Percentiles rank a stretch among this genome's conserved stretches.
phyloP scores from a whole-genome alignment of 305 asterid species.

The Euphrasia arctica region DNA sequence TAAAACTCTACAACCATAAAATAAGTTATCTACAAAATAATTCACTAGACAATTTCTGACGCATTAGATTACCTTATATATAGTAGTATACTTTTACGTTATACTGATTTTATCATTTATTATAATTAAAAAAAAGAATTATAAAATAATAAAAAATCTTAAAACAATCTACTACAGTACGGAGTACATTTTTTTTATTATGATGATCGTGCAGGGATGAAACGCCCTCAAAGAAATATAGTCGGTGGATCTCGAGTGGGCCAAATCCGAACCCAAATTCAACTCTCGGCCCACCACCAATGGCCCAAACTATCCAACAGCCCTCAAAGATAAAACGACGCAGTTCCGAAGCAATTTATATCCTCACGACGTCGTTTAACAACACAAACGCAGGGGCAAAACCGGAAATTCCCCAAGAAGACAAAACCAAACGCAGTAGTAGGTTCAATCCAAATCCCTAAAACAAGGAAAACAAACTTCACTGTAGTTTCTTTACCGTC shows the following conservation, averaged over 20 bases:
- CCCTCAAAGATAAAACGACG: not conserved
- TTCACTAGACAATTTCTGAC: too few species aligned
- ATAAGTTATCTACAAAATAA: too few species aligned
- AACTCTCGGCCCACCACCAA: conserved; percentile 4
- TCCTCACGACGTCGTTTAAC: not conserved
- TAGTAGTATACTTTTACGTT: too few species aligned
- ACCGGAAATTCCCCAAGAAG: conserved; percentile 15
- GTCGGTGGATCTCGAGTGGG: conserved; percentile 21
- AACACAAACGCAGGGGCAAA: conserved; percentile 22
- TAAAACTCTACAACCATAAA: too few species aligned
- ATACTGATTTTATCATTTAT: too few species aligned
- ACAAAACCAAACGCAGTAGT: conserved; percentile 17
- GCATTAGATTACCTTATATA: too few species aligned
- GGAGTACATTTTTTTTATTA: too few species aligned
- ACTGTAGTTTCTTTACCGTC: not conserved
- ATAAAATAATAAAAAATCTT: too few species aligned
- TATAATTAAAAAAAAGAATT: too few species aligned
- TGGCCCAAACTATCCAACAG: conserved; percentile 17
- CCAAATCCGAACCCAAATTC: conserved; percentile 7
- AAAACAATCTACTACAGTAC: too few species aligned
- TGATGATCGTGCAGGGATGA: too few species aligned
- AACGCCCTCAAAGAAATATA: too few species aligned
- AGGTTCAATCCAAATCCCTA: conserved; percentile 30
- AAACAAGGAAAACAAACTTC: conserved; percentile 11
- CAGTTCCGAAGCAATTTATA: not conserved